Evolutionary conservation across 1,284 basidiomycete genomes (phyloP).

Genomic region (Chondrostereum purpureum): DNA sequence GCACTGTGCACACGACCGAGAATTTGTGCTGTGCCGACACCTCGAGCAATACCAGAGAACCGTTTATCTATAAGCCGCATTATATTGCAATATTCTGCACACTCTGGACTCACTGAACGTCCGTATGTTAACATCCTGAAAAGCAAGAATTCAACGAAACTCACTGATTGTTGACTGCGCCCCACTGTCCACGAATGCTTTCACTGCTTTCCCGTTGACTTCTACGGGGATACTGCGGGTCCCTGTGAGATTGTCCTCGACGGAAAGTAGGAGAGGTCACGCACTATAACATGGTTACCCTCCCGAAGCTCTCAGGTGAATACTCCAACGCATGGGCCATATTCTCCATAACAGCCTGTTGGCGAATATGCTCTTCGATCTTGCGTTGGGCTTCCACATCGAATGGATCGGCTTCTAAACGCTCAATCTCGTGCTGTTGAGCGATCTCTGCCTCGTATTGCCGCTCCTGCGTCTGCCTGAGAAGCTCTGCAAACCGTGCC

Average conservation of each 20-base stretch:
- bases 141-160: conserved; percentile 23
- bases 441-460: conserved; percentile 47
- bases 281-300: conserved; percentile 95
- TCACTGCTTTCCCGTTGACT: conserved; percentile 86
- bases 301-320: conserved; percentile 89
- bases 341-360: conserved; percentile 88
- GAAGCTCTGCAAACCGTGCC: conserved; percentile 65
- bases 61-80: conserved; percentile 90
- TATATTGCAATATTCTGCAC: conserved; percentile 87
- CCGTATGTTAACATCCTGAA: conserved; percentile 10
- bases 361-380: conserved; percentile 92
- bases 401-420: conserved; percentile 81
- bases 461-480: conserved; percentile 56
- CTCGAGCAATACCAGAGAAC: conserved; percentile 88
- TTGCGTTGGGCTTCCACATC: conserved; percentile 86
- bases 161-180: conserved; percentile 94
- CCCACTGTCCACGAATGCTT: conserved; percentile 97
- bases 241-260: conserved; percentile 3
- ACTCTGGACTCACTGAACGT: conserved; percentile 82
- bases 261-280: conserved; percentile 22
- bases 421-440: conserved; percentile 58
- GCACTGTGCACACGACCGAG: conserved; percentile 92
- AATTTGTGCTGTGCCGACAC: conserved; percentile 94
- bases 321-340: conserved; percentile 89
- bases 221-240: conserved; percentile 69